Evolutionary conservation across 805 yeast species (phyloP).

Genomic region (Jamesozyma hellenica): DNA sequence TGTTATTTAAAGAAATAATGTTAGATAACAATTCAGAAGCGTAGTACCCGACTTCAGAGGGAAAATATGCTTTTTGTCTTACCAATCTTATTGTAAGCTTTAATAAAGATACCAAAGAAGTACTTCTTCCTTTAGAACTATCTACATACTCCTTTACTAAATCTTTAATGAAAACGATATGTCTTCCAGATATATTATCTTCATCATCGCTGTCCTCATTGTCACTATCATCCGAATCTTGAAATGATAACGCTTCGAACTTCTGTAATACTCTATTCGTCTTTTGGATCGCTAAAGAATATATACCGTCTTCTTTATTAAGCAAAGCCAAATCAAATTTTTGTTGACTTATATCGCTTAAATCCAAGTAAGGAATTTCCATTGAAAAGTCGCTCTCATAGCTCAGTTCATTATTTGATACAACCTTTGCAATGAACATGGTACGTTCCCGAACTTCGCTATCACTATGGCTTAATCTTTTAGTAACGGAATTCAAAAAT

Average conservation of each 20-base stretch:
- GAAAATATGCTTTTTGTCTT: conserved; percentile 49
- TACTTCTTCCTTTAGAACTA: conserved; percentile 33
- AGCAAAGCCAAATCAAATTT: conserved; percentile 7
- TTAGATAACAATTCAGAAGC: conserved; percentile 42
- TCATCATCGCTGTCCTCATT: conserved; percentile 28
- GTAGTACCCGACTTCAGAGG: conserved; percentile 51
- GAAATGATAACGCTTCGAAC: neutral
- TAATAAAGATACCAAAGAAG: conserved; percentile 34
- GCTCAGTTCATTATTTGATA: conserved; percentile 17
- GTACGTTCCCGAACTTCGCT: conserved; percentile 24
- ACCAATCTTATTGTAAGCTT: conserved; percentile 42
- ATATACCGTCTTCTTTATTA: neutral
- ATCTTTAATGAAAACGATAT: conserved; percentile 65
- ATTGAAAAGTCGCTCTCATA: conserved; percentile 24
- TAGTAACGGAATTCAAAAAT: conserved; percentile 24
- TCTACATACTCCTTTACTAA: conserved; percentile 46
- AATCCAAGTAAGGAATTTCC: conserved; percentile 11
- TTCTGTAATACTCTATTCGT: neutral
- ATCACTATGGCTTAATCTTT: conserved; percentile 18
- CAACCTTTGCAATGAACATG: conserved; percentile 26
- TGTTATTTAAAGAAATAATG: conserved; percentile 46
- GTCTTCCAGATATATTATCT: conserved; percentile 33
- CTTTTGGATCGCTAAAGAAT: too few species aligned
- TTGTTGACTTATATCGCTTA: neutral
- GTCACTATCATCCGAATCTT: conserved; percentile 7